Conservation (phyloP, 495 filamentous ascomycete genomes). For the Penicilliopsis zonata region DNA sequence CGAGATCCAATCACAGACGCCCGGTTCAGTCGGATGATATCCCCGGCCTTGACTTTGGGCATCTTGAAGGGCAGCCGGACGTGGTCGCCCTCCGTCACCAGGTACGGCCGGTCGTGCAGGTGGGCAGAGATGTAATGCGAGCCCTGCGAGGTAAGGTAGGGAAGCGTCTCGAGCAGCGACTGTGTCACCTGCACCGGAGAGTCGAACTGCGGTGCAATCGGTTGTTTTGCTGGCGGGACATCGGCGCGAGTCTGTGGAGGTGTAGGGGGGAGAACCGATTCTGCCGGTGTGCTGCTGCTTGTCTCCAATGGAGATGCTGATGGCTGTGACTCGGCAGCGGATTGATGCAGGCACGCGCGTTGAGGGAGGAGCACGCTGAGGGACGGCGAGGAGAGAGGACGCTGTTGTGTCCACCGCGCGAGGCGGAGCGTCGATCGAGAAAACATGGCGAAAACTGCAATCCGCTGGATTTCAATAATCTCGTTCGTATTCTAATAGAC, state of each 20-base stretch:
- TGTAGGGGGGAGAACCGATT: too few relatives aligned
- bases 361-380: constrained; percentile 26
- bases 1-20: constrained; percentile 69
- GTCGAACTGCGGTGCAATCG: constrained; percentile 22
- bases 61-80: constrained; percentile 93
- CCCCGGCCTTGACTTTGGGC: constrained; percentile 69
- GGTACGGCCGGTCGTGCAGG: constrained; percentile 81
- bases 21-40: constrained; percentile 75
- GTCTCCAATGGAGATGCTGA: constrained; percentile 7
- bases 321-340: constrained; percentile 13
- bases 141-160: constrained; percentile 64
- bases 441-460: constrained; percentile 20
- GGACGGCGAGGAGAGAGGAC: constrained; percentile 14
- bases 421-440: constrained; percentile 27
- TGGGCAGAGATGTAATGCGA: constrained; percentile 79
- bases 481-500: constrained; percentile 8
- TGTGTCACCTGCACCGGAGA: constrained; percentile 33
- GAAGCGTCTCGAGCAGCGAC: constrained; percentile 56
- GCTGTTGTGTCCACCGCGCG: constrained; percentile 15
- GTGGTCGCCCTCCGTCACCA: constrained; percentile 74
- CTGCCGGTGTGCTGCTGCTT: constrained; percentile 4
- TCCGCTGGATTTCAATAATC: constrained; percentile 3
- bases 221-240: constrained; percentile 20
- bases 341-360: constrained; percentile 17
- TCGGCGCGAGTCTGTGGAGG: constrained; percentile 10